These are phyloP conservation scores for Magnolia sinica DNA, from an alignment of 164 flowering plant genomes.

Conservation along the genomic window DNA sequence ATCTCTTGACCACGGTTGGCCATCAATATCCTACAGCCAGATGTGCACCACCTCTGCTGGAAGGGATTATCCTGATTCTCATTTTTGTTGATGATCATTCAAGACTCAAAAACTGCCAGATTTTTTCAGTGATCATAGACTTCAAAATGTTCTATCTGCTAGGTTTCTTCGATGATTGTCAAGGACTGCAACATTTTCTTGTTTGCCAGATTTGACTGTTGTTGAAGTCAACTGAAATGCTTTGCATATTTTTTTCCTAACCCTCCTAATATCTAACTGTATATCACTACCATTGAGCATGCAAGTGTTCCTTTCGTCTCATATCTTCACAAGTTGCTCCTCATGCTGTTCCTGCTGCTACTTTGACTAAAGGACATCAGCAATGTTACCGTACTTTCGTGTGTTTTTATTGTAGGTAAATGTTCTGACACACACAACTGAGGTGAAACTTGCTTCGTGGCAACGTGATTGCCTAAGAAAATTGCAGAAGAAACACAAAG, in stretches of 20 bases:
- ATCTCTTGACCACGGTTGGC: too few relatives aligned
- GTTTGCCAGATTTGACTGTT: background rate
- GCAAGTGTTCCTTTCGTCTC: background rate
- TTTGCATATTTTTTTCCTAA: background rate
- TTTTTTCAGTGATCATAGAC: too few relatives aligned
- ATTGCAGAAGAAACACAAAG: constrained; percentile 28
- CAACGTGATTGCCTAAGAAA: constrained; percentile 29
- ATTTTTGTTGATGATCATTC: too few relatives aligned
- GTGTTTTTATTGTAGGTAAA: constrained; percentile 2
- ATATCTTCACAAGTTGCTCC: constrained; percentile 1
- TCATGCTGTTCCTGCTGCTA: background rate
- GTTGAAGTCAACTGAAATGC: background rate
- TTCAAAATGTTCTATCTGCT: too few relatives aligned
- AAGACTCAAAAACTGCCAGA: too few relatives aligned
- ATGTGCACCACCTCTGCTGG: too few relatives aligned
- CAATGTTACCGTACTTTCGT: background rate
- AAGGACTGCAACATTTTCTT: background rate
- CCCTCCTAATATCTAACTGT: background rate
- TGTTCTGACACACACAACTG: constrained; percentile 54
- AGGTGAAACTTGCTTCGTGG: constrained; percentile 40
- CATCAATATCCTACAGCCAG: too few relatives aligned
- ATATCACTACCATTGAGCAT: background rate
- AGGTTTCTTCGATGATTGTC: background rate
- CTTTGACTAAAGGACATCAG: background rate
- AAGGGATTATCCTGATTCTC: too few relatives aligned